Evolutionary conservation across 179 eudicot genomes (phyloP).

Genomic region (Actinidia polygama): DNA sequence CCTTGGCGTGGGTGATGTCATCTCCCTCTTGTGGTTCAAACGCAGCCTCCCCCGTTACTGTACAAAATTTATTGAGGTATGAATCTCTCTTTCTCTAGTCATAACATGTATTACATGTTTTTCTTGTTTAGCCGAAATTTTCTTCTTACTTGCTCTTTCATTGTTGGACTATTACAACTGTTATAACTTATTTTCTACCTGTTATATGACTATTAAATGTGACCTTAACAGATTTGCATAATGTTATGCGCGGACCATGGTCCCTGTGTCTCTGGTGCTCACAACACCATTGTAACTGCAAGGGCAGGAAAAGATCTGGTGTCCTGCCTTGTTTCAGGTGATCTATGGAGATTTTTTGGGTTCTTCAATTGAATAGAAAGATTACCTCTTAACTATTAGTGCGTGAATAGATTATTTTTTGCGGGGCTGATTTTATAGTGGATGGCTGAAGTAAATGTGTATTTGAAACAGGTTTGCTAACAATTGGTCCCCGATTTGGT

Average conservation of each 20-base stretch:
- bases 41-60: conserved; percentile 99
- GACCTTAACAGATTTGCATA: conserved; percentile 73
- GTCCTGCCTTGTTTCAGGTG: conserved; percentile 97
- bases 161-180: neutral
- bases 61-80: conserved; percentile 93
- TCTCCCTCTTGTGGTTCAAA: conserved; percentile 97
- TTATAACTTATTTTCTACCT: neutral
- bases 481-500: conserved; percentile 98
- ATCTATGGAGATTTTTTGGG: neutral
- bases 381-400: too few relatives aligned
- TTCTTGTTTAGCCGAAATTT: neutral
- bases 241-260: conserved; percentile 99
- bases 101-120: neutral
- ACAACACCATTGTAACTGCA: conserved; percentile 96
- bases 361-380: conserved; percentile 1
- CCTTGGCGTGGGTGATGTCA: conserved; percentile 93
- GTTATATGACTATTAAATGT: conserved; percentile 15
- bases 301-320: conserved; percentile 99
- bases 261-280: conserved; percentile 99
- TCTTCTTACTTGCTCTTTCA: neutral
- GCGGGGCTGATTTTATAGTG: neutral
- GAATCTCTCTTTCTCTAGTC: conserved; percentile 5
- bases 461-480: conserved; percentile 71
- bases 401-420: neutral
- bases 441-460: conserved; percentile 7